phyloP scores from a whole-genome alignment of 1,284 basidiomycete species.

The Coniferiporia weirii region DNA sequence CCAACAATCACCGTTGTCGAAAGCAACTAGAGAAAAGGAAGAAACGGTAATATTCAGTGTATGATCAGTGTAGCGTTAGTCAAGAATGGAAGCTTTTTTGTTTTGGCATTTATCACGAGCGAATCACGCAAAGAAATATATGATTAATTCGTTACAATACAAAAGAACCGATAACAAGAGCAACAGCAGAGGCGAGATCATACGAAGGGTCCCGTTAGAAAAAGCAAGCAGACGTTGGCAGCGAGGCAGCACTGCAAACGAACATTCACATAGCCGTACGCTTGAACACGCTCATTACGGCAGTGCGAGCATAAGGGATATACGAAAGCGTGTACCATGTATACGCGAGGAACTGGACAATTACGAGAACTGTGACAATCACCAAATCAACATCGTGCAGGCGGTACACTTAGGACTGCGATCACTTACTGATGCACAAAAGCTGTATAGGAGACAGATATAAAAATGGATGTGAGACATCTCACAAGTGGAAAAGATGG shows the following conservation, averaged over 20 bases:
- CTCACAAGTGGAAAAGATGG: slow-evolving; percentile 26
- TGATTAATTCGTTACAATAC: background rate
- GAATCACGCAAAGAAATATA: background rate
- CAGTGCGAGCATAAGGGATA: slow-evolving; percentile 81
- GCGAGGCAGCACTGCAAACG: background rate
- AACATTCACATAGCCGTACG: background rate
- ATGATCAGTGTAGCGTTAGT: slow-evolving; percentile 7
- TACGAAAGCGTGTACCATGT: slow-evolving; percentile 82
- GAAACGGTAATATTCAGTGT: background rate
- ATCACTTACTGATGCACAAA: slow-evolving; percentile 42
- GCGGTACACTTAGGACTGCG: slow-evolving; percentile 5
- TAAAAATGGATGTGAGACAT: slow-evolving; percentile 29
- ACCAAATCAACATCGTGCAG: background rate
- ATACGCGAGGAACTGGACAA: slow-evolving; percentile 81
- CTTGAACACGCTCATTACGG: slow-evolving; percentile 34
- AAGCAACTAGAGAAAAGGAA: background rate
- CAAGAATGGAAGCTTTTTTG: background rate
- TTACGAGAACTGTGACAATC: slow-evolving; percentile 66
- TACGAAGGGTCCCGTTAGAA: background rate
- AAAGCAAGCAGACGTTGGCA: background rate
- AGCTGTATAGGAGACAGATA: slow-evolving; percentile 27
- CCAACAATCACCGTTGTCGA: too few relatives aligned
- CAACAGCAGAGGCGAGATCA: background rate
- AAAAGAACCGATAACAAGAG: background rate
- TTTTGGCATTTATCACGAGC: background rate